A percentile compares a stretch with the other conserved stretches of the same genome.
These are phyloP conservation scores for Suillus ampliporus DNA, from an alignment of 768 basidiomycete species.

Conservation along the genomic window DNA sequence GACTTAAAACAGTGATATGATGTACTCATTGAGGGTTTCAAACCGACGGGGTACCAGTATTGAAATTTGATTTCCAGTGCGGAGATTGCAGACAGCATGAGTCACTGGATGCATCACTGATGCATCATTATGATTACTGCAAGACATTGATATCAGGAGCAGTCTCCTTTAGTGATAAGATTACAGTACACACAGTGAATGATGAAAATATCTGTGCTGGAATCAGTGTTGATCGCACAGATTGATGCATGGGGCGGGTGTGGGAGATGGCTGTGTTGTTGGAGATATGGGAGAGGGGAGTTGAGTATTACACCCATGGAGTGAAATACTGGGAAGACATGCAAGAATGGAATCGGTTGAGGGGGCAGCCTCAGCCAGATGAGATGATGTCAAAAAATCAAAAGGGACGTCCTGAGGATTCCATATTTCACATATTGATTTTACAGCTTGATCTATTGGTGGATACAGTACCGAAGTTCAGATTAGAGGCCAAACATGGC, in stretches of 20 bases:
- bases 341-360: conserved; percentile 11
- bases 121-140: too few relatives aligned
- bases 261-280: conserved; percentile 43
- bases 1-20: too few relatives aligned
- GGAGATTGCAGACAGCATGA: too few relatives aligned
- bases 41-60: too few relatives aligned
- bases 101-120: too few relatives aligned
- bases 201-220: too few relatives aligned
- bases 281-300: conserved; percentile 57
- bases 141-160: too few relatives aligned
- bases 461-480: conserved; percentile 17
- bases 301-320: conserved; percentile 43
- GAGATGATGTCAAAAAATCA: conserved; percentile 52
- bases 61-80: too few relatives aligned
- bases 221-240: too few relatives aligned
- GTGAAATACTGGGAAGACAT: conserved; percentile 7
- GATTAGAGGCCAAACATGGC: conserved; percentile 17
- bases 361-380: conserved; percentile 26
- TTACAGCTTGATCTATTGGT: conserved; percentile 66
- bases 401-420: conserved; percentile 73
- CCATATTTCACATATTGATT: conserved; percentile 77
- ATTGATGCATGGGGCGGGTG: conserved; percentile 32
- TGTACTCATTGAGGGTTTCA: too few relatives aligned
- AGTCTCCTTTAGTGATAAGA: too few relatives aligned
- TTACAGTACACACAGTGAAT: too few relatives aligned